Evolutionary conservation across 2,329 filamentous ascomycete genomes (phyloP).

Genomic region (Fusarium annulatum): DNA sequence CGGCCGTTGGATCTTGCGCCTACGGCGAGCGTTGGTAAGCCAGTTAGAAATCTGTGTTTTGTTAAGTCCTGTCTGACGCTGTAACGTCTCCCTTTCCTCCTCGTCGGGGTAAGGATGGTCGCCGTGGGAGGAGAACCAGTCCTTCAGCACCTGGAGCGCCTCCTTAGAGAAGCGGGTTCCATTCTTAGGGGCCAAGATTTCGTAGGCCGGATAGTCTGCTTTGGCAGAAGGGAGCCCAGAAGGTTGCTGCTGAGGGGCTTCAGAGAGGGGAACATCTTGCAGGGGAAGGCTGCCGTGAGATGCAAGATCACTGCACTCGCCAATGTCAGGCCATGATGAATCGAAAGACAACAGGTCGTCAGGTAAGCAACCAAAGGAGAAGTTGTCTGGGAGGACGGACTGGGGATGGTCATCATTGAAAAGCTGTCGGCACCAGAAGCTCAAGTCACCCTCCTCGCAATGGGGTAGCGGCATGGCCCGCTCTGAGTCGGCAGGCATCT

Average conservation of each 20-base stretch:
- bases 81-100: background rate
- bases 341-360: fast-evolving
- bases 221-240: no score
- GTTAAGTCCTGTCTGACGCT: background rate
- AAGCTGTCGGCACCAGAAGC: background rate
- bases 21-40: background rate
- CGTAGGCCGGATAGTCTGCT: no score
- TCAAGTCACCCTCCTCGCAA: background rate
- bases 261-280: fast-evolving
- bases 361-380: fast-evolving
- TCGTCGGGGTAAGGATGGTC: background rate
- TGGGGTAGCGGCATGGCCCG: fast-evolving
- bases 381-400: background rate
- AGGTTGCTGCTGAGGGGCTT: background rate
- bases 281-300: fast-evolving
- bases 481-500: fast-evolving
- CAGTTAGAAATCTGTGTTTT: background rate
- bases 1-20: background rate
- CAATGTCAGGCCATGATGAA: fast-evolving
- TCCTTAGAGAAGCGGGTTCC: background rate
- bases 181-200: no score
- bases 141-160: background rate
- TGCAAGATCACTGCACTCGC: background rate
- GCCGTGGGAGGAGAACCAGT: background rate
- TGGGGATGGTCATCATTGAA: background rate